Evolutionary conservation across 1,284 basidiomycete species (phyloP), one percentile per base, ranked within the genome.

Genomic region (Takashimella koratensis): DNA sequence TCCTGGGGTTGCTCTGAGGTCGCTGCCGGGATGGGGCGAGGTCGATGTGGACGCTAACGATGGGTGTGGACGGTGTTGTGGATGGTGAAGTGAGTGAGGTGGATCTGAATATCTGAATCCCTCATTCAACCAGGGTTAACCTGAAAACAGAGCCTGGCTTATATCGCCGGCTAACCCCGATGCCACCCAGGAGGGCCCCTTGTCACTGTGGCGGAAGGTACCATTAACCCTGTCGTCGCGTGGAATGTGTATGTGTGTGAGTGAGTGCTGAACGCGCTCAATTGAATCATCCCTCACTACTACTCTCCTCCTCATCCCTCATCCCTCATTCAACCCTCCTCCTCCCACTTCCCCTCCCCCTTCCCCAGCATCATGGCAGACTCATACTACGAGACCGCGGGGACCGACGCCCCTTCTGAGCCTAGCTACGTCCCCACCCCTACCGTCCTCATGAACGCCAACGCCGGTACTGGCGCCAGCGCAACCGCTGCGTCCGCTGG

Each of bases 321-420:
- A 39, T 42, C n/a, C 43, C 13, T n/a, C n/a, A n/a, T n/a, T n/a
- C n/a, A 19, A 20, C 41, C 45, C 24, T n/a, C 10, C 41, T 45
- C 23, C 13, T 40, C 25, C 36, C 24, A 49, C 45, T 27, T 36
- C 27, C 24, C 30, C 20, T 51, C 49, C 40, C 43, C 45, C 40
- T 36, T 26, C 24, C 30, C 20, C 49, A 46, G 27, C 43, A 58
- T 51, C 47, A 73, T 70, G 67, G 59, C 60, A 40, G 70, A 73
- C 49, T 55, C 60, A 20, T 71, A 73, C 64, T 68, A 68, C 60
- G 67, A 72, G 41, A 30, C 30, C 30, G 16, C 30, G 16, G 30
- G 16, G 16, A 16, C 30, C 16, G 30, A 16, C 30, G 30, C 16
- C 30, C 30, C 30, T 36, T 16, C 30, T 36, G 16, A 36, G 30